Evolutionary conservation across 78 protist species (phyloP).

Genomic region (Speleostelium caveatum): DNA sequence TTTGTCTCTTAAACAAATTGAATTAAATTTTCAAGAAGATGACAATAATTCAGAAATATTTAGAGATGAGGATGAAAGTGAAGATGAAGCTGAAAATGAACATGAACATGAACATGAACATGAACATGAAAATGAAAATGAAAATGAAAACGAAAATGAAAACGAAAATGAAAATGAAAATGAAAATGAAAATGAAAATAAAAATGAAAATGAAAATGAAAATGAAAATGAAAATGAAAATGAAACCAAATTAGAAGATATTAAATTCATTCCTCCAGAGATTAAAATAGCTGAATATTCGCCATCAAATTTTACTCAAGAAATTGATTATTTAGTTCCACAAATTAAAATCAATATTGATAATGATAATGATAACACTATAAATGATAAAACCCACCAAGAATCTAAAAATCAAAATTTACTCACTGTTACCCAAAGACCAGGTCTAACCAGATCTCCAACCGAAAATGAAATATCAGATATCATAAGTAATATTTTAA

Average conservation of each 20-base stretch:
- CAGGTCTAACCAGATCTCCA: too few relatives aligned
- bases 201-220: neutral
- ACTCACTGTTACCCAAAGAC: too few relatives aligned
- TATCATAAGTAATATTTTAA: too few relatives aligned
- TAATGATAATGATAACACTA: too few relatives aligned
- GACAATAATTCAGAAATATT: neutral
- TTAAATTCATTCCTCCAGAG: too few relatives aligned
- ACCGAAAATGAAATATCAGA: too few relatives aligned
- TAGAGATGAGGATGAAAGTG: neutral
- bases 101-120: neutral
- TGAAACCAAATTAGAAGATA: neutral
- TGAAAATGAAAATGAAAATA: neutral
- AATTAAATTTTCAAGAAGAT: too few relatives aligned
- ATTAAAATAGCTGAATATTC: neutral
- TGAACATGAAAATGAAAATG: neutral
- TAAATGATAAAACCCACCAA: too few relatives aligned
- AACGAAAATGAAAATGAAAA: neutral
- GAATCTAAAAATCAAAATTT: too few relatives aligned
- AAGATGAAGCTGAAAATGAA: constrained; percentile 6
- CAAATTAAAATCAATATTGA: too few relatives aligned
- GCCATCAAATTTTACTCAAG: neutral
- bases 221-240: neutral
- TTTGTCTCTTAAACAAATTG: too few relatives aligned
- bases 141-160: neutral
- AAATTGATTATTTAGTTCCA: too few relatives aligned